Conservation (phyloP, 2,329 filamentous ascomycete genomes). For the Teratosphaeria pseudoeucalypti region DNA sequence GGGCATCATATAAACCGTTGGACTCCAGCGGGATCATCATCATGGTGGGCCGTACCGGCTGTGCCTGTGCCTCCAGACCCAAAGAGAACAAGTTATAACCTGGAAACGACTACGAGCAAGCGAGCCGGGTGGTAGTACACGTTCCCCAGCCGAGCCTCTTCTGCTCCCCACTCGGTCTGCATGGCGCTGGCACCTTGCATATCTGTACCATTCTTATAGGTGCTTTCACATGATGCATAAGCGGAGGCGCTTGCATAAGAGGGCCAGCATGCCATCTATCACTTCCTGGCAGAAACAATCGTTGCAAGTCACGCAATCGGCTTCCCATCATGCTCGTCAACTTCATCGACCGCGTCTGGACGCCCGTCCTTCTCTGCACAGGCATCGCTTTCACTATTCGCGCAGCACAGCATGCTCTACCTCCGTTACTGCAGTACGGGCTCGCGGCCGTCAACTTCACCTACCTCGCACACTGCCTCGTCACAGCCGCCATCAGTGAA, state of each 20-base stretch:
- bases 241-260: background rate
- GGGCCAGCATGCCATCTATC: background rate
- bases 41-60: no score
- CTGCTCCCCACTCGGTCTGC: background rate
- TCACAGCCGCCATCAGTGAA: slow-evolving; percentile 21
- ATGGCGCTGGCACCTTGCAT: background rate
- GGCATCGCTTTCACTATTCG: slow-evolving; percentile 3
- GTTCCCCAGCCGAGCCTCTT: background rate
- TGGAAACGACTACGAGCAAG: background rate
- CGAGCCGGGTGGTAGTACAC: background rate
- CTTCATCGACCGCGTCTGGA: slow-evolving; percentile 10
- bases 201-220: background rate
- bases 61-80: no score
- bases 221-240: background rate
- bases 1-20: background rate
- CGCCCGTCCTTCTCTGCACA: slow-evolving; percentile 7
- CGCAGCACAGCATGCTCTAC: slow-evolving; percentile 5
- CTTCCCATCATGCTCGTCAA: slow-evolving; percentile 6
- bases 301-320: background rate
- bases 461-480: slow-evolving; percentile 11
- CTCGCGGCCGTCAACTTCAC: slow-evolving; percentile 6
- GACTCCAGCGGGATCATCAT: no score
- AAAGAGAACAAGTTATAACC: no score
- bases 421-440: slow-evolving; percentile 7
- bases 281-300: background rate